phyloP scores from a whole-genome alignment of 192 early-diverging fungal species.

The Coemansia sp. region DNA sequence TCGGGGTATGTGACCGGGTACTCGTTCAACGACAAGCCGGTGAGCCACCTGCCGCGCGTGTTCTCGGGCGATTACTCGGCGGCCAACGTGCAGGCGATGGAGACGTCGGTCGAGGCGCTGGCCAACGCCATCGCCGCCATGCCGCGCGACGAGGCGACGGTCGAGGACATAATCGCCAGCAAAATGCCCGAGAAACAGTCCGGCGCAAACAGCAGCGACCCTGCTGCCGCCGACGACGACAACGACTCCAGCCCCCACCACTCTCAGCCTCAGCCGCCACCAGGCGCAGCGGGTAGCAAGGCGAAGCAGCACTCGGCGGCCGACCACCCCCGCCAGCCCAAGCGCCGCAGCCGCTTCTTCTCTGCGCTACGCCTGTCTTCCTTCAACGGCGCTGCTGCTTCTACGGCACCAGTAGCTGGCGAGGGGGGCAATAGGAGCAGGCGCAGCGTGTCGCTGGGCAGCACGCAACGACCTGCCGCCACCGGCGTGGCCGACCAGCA shows the following conservation, averaged over 20 bases:
- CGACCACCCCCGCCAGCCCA: slow-evolving; percentile 9
- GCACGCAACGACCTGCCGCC: no score
- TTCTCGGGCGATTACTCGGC: slow-evolving; percentile 52
- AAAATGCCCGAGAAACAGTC: slow-evolving; percentile 14
- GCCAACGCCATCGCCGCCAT: slow-evolving; percentile 30
- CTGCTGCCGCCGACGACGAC: no score
- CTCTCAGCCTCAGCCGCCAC: neutral
- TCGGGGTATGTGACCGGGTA: slow-evolving; percentile 43
- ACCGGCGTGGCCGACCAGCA: no score
- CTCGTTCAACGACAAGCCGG: slow-evolving; percentile 29
- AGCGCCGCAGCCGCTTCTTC: slow-evolving; percentile 48
- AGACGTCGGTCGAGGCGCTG: slow-evolving; percentile 33
- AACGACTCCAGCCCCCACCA: neutral
- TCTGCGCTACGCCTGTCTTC: slow-evolving; percentile 27
- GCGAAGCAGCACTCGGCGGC: neutral
- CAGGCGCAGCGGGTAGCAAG: neutral
- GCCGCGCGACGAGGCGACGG: slow-evolving; percentile 37
- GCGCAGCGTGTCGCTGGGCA: slow-evolving; percentile 49
- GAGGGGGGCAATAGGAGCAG: slow-evolving; percentile 1
- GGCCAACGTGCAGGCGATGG: slow-evolving; percentile 40
- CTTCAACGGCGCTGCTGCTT: slow-evolving; percentile 2
- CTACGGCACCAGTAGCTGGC: neutral
- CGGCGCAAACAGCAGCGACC: no score
- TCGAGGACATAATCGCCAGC: slow-evolving; percentile 49
- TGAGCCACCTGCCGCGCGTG: slow-evolving; percentile 49